A percentile compares a stretch with the other conserved stretches of the same genome.
Conservation (phyloP, 768 basidiomycete genomes). For the Pleurotus ostreatus region DNA sequence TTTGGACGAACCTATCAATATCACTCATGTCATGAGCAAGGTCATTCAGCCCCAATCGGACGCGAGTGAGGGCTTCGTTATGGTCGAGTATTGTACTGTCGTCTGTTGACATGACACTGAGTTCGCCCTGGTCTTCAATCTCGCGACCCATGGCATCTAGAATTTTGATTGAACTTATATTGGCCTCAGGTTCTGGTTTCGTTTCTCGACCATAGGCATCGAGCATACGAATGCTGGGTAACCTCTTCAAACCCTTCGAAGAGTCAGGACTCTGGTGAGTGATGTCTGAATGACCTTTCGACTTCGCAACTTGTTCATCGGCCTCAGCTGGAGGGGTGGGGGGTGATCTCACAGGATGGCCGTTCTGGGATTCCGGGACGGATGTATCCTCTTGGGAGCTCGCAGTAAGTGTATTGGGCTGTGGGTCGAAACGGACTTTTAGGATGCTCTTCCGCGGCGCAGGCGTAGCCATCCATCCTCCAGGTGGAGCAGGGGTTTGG, state of each 20-base stretch:
- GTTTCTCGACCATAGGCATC: conserved; percentile 65
- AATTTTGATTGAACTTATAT: conserved; percentile 37
- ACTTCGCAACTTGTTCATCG: not conserved
- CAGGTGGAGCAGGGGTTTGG: conserved; percentile 66
- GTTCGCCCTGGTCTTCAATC: conserved; percentile 20
- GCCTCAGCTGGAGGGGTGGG: not conserved
- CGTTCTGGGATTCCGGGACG: conserved; percentile 13
- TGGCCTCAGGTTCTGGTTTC: not conserved
- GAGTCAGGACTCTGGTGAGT: conserved; percentile 9
- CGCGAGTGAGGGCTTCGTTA: conserved; percentile 50
- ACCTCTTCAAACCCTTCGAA: conserved; percentile 36
- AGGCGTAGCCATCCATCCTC: conserved; percentile 64
- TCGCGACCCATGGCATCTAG: conserved; percentile 53
- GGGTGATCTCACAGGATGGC: not conserved
- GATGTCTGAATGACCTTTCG: not conserved
- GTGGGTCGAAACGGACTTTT: conserved; percentile 71
- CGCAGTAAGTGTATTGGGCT: conserved; percentile 13
- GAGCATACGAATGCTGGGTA: conserved; percentile 56
- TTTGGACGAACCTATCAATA: conserved; percentile 45
- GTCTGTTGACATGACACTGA: conserved; percentile 13
- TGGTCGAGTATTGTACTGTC: conserved; percentile 27
- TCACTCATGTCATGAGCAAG: conserved; percentile 54
- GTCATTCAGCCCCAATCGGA: conserved; percentile 55
- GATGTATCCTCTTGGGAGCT: conserved; percentile 15
- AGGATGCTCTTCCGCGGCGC: conserved; percentile 50